Evolutionary conservation across 441 rosid genomes (phyloP), one percentile per base, ranked within the genome.

Genomic region (Melastoma candidum): DNA sequence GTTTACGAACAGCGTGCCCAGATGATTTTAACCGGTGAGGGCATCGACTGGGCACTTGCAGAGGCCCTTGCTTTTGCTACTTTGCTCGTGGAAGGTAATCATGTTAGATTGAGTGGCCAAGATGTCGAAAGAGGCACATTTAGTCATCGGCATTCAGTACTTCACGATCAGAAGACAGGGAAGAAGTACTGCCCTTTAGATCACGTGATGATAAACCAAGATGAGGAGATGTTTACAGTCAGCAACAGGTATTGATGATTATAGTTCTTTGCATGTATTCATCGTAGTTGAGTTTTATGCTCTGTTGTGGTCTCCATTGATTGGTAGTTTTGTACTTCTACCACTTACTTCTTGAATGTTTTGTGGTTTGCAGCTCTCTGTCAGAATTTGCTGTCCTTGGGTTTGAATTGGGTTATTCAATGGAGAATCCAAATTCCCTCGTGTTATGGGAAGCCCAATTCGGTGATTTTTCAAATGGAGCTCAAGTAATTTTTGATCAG

Each of bases 41-140:
- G 98, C 32, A 77, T 93, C 66, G 97, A 93, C 68, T 93, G 97
- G 99, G 99, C 99, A 3, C 58, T 93, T 32, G 96, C 76, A 14
- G 99, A 93, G 64, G 95, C 99, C 25, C 96, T 93, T 70, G 96
- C 96, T 43, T 86, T 93, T 58, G 96, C 90, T 57, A 87, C 97
- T 13, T 76, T 93, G 60, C 60, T 93, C 43, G 79, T 81, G 48
- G 99, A 93, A 78, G 99, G 99, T 57, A 89, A 93, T 69, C 99
- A 86, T 72, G 99, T 93, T 57, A 78, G 99, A 39, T 70, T 93
- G 82, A 93, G 99, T 17, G 99, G 97, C 25, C 99, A 94, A 73
- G 99, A 94, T 75, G 99, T 94, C 8, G 96, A 94, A 75, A 75
- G 99, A 73, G 99, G 97, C 65, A 94, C 99, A 44, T 94, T 85